Percentiles rank a stretch among this genome's conserved stretches.
These are phyloP conservation scores for Fusarium keratoplasticum DNA, from an alignment of 2,329 filamentous ascomycete species.

Conservation along the genomic window DNA sequence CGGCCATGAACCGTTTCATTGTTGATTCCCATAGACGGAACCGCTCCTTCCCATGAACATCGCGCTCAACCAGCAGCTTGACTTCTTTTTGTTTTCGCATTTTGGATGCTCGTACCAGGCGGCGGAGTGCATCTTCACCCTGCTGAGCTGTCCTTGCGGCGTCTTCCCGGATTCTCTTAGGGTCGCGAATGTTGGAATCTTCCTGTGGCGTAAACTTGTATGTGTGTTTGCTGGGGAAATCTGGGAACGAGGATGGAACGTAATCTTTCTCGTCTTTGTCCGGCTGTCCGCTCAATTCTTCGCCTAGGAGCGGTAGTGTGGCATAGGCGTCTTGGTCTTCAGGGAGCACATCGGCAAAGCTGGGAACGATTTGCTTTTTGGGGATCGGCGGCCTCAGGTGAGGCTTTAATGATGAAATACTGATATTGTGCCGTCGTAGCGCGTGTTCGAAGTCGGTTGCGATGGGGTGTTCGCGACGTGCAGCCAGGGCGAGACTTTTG, in stretches of 20 bases:
- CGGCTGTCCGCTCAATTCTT: conserved; percentile 67
- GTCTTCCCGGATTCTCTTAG: conserved; percentile 69
- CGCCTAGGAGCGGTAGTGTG: conserved; percentile 59
- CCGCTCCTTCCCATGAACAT: conserved; percentile 64
- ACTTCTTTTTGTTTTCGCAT: conserved; percentile 74
- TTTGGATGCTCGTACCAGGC: conserved; percentile 71
- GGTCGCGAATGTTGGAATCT: conserved; percentile 59
- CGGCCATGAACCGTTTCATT: conserved; percentile 66
- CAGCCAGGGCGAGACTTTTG: conserved; percentile 58
- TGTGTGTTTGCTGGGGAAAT: conserved; percentile 73
- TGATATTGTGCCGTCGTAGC: conserved; percentile 63
- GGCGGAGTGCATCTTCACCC: conserved; percentile 70
- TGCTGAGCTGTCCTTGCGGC: conserved; percentile 70
- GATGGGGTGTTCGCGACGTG: conserved; percentile 64
- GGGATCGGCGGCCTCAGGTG: conserved; percentile 67
- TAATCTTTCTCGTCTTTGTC: conserved; percentile 68
- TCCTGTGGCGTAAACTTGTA: conserved; percentile 70
- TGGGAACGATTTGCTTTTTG: conserved; percentile 51
- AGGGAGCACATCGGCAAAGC: conserved; percentile 52
- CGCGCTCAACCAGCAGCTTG: conserved; percentile 65
- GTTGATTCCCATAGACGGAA: conserved; percentile 71
- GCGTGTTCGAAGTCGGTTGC: conserved; percentile 69
- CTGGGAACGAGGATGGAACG: conserved; percentile 69
- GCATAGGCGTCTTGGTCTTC: conserved; percentile 55
- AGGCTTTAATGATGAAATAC: conserved; percentile 63